A percentile compares a stretch with the other conserved stretches of the same genome.
Evolutionary conservation across 345 rosid genomes (phyloP).

Genomic region (Physaria fendleri): DNA sequence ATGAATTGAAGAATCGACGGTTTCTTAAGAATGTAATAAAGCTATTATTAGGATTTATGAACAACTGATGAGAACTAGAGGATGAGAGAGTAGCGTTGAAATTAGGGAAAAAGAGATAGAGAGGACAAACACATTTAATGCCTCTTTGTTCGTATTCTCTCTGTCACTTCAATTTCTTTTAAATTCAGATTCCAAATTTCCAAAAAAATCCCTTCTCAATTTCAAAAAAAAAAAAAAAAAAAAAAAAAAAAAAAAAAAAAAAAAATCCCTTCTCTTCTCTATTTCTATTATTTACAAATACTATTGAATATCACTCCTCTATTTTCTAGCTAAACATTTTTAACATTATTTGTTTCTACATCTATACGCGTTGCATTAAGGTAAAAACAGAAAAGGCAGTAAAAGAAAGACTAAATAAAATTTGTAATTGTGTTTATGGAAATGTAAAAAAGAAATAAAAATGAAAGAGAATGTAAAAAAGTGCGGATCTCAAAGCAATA

Average conservation of each 20-base stretch:
- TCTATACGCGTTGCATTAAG: too few species aligned
- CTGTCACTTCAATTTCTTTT: slow-evolving; percentile 3
- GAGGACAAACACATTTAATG: slow-evolving; percentile 29
- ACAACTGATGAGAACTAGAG: slow-evolving; percentile 16
- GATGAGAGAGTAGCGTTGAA: slow-evolving; percentile 74
- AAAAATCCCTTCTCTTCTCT: too few species aligned
- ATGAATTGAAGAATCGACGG: not conserved
- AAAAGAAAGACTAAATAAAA: not conserved
- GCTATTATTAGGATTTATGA: slow-evolving; percentile 10
- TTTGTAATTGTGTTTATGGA: not conserved
- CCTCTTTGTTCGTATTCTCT: slow-evolving; percentile 37
- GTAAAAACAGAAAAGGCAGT: not conserved
- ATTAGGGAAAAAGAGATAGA: slow-evolving; percentile 51
- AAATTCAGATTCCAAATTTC: slow-evolving; percentile 19
- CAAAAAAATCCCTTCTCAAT: too few species aligned
- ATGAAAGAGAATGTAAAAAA: not conserved
- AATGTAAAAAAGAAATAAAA: not conserved
- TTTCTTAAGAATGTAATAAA: not conserved
- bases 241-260: too few species aligned
- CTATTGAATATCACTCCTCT: too few species aligned
- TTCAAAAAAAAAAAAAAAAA: too few species aligned
- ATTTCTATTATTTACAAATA: too few species aligned
- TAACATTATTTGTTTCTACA: not conserved
- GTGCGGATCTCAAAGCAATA: slow-evolving; percentile 29
- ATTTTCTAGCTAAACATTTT: too few species aligned